These are phyloP conservation scores for Hanseniaspora guilliermondii DNA, from an alignment of 805 yeast genomes.

Conservation along the genomic window DNA sequence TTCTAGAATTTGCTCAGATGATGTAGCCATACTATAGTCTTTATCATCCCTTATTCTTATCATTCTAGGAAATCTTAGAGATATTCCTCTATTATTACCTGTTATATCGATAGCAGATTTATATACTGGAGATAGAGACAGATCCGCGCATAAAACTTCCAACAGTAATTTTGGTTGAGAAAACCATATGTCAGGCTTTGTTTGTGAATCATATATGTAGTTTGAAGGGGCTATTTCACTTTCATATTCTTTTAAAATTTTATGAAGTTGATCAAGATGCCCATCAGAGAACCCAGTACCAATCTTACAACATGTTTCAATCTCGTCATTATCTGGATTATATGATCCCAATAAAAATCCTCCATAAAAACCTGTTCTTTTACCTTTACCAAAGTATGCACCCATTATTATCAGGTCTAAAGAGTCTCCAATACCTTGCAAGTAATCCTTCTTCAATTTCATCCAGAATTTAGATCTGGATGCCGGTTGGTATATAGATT, in stretches of 20 bases:
- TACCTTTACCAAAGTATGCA: slow-evolving; percentile 86
- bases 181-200: slow-evolving; percentile 87
- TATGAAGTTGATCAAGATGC: slow-evolving; percentile 47
- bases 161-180: slow-evolving; percentile 64
- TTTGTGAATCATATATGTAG: slow-evolving; percentile 55
- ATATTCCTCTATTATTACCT: slow-evolving; percentile 57
- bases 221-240: slow-evolving; percentile 52
- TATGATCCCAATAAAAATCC: slow-evolving; percentile 86
- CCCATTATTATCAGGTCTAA: slow-evolving; percentile 87
- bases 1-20: slow-evolving; percentile 71
- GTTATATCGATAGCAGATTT: slow-evolving; percentile 65
- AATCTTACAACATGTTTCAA: slow-evolving; percentile 88
- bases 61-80: slow-evolving; percentile 81
- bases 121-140: slow-evolving; percentile 77
- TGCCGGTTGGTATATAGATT: slow-evolving; percentile 83
- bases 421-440: slow-evolving; percentile 93
- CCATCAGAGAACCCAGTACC: slow-evolving; percentile 96
- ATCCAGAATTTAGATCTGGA: slow-evolving; percentile 93
- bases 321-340: slow-evolving; percentile 82
- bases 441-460: slow-evolving; percentile 85
- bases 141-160: slow-evolving; percentile 85
- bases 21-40: slow-evolving; percentile 72
- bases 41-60: slow-evolving; percentile 77
- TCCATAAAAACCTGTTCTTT: slow-evolving; percentile 89
- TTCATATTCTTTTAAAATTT: slow-evolving; percentile 54